These are phyloP conservation scores for Aspergillus alliaceus DNA, from an alignment of 2,329 filamentous ascomycete genomes.

Conservation along the genomic window DNA sequence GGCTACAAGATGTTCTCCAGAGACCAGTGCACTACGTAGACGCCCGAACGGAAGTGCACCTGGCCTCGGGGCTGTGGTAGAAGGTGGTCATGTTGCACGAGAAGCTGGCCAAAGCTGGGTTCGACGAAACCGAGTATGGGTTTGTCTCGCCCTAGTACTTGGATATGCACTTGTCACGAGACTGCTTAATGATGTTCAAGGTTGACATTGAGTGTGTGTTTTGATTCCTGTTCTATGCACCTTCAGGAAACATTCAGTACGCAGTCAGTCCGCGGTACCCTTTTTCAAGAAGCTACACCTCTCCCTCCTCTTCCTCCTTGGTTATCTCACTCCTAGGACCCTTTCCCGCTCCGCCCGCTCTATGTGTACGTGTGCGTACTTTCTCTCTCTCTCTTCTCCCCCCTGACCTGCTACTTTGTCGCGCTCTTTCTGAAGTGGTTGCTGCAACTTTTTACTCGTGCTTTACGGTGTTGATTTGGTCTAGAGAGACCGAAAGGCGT, in stretches of 20 bases:
- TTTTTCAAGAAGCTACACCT: background rate
- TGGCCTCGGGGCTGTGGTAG: conserved; percentile 66
- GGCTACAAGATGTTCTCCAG: conserved; percentile 59
- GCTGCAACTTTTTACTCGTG: background rate
- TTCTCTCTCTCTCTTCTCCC: background rate
- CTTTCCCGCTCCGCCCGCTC: no score
- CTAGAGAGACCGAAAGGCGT: conserved; percentile 10
- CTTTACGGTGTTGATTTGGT: conserved; percentile 7
- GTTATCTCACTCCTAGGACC: no score
- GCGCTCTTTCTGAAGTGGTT: background rate
- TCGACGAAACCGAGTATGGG: conserved; percentile 72
- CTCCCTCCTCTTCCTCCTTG: background rate
- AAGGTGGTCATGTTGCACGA: conserved; percentile 71
- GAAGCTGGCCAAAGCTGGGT: conserved; percentile 83
- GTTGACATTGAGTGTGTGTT: conserved; percentile 19
- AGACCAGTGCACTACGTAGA: conserved; percentile 63
- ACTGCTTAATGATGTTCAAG: conserved; percentile 59
- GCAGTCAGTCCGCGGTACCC: background rate
- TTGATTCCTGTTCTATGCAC: background rate
- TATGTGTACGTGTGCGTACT: no score
- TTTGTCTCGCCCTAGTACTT: conserved; percentile 71
- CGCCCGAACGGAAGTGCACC: conserved; percentile 59
- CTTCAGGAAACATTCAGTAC: background rate
- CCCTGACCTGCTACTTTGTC: background rate
- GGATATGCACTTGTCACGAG: conserved; percentile 80